phyloP scores from a whole-genome alignment of 441 rosid genomes.

The Omphalea diandra region DNA sequence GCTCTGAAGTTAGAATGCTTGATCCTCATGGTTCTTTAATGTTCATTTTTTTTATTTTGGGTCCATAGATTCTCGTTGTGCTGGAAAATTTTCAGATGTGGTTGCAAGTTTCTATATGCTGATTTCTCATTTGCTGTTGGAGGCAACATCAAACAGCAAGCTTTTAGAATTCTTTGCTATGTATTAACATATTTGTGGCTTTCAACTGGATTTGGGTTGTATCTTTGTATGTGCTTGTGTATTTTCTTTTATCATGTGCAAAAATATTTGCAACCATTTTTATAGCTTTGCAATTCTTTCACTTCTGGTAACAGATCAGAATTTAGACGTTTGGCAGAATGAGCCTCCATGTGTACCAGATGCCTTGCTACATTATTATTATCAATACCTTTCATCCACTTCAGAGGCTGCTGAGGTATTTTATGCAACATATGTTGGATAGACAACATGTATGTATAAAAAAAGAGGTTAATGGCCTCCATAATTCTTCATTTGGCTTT shows the following conservation, averaged over 20 bases:
- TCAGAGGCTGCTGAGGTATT: slow-evolving; percentile 94
- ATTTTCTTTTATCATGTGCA: neutral
- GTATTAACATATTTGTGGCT: no score
- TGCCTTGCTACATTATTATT: slow-evolving; percentile 92
- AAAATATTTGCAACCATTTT: slow-evolving; percentile 1
- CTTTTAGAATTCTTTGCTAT: neutral
- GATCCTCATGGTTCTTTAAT: neutral
- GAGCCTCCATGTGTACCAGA: slow-evolving; percentile 82
- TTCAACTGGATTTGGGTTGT: slow-evolving; percentile 8
- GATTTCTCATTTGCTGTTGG: slow-evolving; percentile 6
- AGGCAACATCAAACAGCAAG: neutral
- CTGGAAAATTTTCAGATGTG: neutral
- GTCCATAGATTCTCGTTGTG: neutral
- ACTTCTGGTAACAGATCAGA: slow-evolving; percentile 87
- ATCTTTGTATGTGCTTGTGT: neutral
- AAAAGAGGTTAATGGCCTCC: neutral
- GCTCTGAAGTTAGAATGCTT: neutral
- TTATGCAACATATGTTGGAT: slow-evolving; percentile 13
- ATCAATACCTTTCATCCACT: slow-evolving; percentile 94
- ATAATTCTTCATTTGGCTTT: slow-evolving; percentile 10
- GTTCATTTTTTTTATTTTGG: neutral
- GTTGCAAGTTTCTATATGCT: no score
- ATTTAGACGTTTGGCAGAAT: slow-evolving; percentile 83
- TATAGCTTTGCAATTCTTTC: slow-evolving; percentile 23
- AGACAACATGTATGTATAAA: slow-evolving; percentile 21